phyloP scores from a whole-genome alignment of 345 rosid genomes.

The Brassica carinata region DNA sequence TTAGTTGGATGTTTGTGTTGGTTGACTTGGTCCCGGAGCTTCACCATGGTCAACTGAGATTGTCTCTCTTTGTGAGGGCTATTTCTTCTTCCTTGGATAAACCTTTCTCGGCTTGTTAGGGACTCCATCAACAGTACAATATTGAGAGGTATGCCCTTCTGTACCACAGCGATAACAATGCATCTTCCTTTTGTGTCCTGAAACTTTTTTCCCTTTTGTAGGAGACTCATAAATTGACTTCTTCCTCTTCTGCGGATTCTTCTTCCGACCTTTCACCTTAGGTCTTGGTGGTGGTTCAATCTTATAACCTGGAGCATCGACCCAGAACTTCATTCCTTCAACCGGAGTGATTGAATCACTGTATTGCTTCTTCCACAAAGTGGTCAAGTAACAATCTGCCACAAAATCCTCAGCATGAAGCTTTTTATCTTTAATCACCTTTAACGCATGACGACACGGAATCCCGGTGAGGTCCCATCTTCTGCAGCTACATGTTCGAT shows the following conservation, averaged over 20 bases:
- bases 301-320: neutral
- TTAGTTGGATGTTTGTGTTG: neutral
- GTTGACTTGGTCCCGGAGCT: neutral
- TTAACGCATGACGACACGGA: neutral
- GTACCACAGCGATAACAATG: neutral
- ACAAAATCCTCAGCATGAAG: neutral
- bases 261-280: neutral
- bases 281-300: neutral
- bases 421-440: neutral
- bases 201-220: neutral
- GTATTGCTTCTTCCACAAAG: neutral
- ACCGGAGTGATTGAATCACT: neutral
- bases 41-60: neutral
- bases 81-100: neutral
- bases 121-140: neutral
- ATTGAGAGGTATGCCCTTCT: neutral
- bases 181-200: neutral
- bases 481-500: neutral
- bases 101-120: neutral
- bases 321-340: neutral
- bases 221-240: neutral
- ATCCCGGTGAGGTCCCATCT: neutral
- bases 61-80: neutral
- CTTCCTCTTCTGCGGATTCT: neutral
- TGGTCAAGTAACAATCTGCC: neutral